Evolutionary conservation across 225 moss, liverwort and hornwort species (phyloP).

Genomic region (Rhytidiadelphus loreus): DNA sequence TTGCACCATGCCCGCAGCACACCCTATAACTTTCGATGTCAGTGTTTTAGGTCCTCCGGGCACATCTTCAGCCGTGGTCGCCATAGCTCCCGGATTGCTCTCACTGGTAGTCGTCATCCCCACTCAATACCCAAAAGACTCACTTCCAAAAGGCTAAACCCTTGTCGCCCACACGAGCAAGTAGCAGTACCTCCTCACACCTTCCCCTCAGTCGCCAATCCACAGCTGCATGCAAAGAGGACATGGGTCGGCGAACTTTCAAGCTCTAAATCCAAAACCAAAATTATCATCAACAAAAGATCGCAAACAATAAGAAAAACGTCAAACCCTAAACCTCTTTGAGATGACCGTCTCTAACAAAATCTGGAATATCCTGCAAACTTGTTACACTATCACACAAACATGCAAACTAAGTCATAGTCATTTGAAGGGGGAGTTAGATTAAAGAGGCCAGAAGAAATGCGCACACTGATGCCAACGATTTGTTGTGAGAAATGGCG

Average conservation of each 20-base stretch:
- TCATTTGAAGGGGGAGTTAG: too few relatives aligned
- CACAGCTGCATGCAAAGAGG: not conserved
- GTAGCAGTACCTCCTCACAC: not conserved
- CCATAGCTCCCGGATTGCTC: conserved; percentile 15
- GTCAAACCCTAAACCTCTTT: not conserved
- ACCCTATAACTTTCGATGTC: conserved; percentile 23
- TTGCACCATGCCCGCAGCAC: conserved; percentile 32
- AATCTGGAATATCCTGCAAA: not conserved
- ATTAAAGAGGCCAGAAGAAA: not conserved
- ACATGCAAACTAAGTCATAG: not conserved
- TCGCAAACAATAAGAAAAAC: not conserved
- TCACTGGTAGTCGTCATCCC: conserved; percentile 21
- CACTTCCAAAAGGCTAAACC: not conserved
- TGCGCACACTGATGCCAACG: not conserved
- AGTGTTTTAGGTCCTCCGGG: conserved; percentile 40
- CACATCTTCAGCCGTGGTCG: conserved; percentile 39
- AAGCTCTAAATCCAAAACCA: not conserved
- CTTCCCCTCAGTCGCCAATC: not conserved
- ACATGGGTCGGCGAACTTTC: not conserved
- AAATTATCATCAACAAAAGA: not conserved
- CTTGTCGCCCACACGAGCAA: not conserved
- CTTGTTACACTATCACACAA: not conserved
- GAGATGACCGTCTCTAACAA: not conserved
- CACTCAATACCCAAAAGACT: not conserved
- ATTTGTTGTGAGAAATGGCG: not conserved